Evolutionary conservation across 2,329 filamentous ascomycete species (phyloP), one percentile per base, ranked within the genome.

Genomic region (Trichoderma gracile): DNA sequence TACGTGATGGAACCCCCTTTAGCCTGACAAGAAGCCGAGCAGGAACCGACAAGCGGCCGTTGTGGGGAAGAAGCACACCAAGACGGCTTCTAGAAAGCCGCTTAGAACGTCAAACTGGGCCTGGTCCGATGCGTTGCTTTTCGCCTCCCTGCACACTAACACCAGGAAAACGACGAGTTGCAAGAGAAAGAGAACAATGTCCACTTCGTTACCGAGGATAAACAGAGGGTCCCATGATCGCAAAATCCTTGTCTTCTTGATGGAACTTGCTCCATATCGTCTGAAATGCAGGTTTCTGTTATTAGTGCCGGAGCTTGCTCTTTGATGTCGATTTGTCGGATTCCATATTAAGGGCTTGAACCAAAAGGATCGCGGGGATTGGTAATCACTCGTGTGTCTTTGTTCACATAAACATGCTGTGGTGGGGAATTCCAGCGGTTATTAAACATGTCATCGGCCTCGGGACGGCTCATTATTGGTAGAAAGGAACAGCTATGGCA

Each of bases 11-110:
- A 30, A 9, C 30, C 30, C 30, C 30, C 30, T 9, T 30, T 30
- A 30, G 45, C 56, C 49, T 61, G 33, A 14, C 10, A 12, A 30
- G 30, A 38, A 25, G 47, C 58, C 58, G 56, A 61, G 58, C 58
- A 45, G 47, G 47, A 43, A 21, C 58, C 58, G 58, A 53, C 25
- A 61, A 53, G 58, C 58, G 58, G 43, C 58, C 58, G 58, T 19
- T 61, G 58, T 61, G 58, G 58, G 47, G 58, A 61, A 59, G 33
- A 38, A 38, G 33, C 30, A 12, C 33, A 12, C 12, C 33, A 42
- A 15, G 15, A 42, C 15, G 38, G 33, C 46, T 64, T 64, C 56
- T 53, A 58, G 62, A 64, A 64, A 19, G 54, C 25, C 46, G 62
- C 43, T 50, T 52, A n/a, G 56, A 64, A 64, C 30, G 15, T 17